These are phyloP conservation scores for Dioszegia crocea DNA, from an alignment of 768 basidiomycete genomes.

Conservation along the genomic window DNA sequence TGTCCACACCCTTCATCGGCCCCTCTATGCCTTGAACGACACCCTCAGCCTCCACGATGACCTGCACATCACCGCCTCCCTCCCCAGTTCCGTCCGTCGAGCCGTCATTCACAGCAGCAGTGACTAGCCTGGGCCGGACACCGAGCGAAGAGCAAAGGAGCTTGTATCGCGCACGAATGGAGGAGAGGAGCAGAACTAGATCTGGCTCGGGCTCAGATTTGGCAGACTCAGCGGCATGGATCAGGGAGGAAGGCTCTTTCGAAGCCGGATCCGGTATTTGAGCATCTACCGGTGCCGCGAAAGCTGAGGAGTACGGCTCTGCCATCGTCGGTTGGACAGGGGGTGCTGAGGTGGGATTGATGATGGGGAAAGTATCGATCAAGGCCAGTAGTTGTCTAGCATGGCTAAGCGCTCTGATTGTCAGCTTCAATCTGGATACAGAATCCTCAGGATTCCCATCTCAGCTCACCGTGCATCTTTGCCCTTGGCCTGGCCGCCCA, in stretches of 20 bases:
- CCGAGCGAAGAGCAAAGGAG: constrained; percentile 78
- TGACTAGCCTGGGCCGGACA: constrained; percentile 54
- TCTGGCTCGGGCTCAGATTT: constrained; percentile 53
- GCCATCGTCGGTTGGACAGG: not conserved
- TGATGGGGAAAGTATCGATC: constrained; percentile 68
- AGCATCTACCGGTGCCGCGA: not conserved
- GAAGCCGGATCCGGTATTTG: too few species aligned
- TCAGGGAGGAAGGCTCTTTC: too few species aligned
- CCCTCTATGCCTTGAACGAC: constrained; percentile 37
- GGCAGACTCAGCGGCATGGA: not conserved
- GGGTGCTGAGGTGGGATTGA: constrained; percentile 57
- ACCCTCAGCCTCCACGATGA: not conserved
- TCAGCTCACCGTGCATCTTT: constrained; percentile 50
- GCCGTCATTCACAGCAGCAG: constrained; percentile 4
- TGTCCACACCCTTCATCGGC: constrained; percentile 46
- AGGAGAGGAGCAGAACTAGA: constrained; percentile 68
- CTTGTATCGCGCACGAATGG: constrained; percentile 83
- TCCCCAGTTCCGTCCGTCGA: not conserved
- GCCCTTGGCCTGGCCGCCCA: constrained; percentile 10
- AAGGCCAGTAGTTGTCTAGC: constrained; percentile 66
- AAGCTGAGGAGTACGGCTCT: constrained; percentile 20
- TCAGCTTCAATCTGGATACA: too few species aligned
- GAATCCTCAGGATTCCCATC: too few species aligned
- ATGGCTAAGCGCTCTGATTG: constrained; percentile 54
- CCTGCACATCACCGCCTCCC: not conserved